These are phyloP conservation scores for Sphagnum fallax DNA, from an alignment of 228 moss, liverwort and hornwort genomes.

Conservation along the genomic window DNA sequence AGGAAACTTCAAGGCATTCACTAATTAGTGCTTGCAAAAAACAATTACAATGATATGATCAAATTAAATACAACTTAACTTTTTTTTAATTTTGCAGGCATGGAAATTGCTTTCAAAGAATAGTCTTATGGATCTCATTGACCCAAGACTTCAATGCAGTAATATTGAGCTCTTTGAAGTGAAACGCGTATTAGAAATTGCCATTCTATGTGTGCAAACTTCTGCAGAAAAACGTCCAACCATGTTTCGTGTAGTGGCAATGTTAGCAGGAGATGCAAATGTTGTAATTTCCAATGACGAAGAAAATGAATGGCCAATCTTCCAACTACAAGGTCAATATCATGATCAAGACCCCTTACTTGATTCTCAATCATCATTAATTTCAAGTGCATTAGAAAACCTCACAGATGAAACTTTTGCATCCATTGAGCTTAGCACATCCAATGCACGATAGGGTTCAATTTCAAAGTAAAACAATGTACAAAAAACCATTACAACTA, in stretches of 20 bases:
- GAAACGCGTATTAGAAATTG: neutral
- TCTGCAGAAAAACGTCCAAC: slow-evolving; percentile 2
- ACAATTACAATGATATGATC: no score
- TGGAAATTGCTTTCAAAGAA: neutral
- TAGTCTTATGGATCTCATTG: slow-evolving; percentile 2
- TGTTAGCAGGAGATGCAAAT: neutral
- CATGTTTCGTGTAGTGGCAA: slow-evolving; percentile 4
- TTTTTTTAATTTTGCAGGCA: neutral
- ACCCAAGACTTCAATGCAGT: neutral
- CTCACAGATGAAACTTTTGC: no score
- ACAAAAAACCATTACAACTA: no score
- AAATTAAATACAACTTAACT: neutral
- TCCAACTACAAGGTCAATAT: neutral
- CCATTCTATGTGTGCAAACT: slow-evolving; percentile 2
- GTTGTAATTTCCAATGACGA: neutral
- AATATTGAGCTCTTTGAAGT: neutral
- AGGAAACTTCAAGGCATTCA: no score
- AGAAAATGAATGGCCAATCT: neutral
- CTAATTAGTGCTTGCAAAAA: no score
- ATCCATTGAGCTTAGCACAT: no score
- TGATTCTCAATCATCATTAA: no score
- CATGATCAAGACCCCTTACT: neutral
- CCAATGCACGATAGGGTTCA: no score
- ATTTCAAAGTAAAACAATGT: no score
- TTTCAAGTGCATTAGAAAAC: no score